Conservation (phyloP, 2,329 filamentous ascomycete species). For the Akanthomyces dipterigenus region DNA sequence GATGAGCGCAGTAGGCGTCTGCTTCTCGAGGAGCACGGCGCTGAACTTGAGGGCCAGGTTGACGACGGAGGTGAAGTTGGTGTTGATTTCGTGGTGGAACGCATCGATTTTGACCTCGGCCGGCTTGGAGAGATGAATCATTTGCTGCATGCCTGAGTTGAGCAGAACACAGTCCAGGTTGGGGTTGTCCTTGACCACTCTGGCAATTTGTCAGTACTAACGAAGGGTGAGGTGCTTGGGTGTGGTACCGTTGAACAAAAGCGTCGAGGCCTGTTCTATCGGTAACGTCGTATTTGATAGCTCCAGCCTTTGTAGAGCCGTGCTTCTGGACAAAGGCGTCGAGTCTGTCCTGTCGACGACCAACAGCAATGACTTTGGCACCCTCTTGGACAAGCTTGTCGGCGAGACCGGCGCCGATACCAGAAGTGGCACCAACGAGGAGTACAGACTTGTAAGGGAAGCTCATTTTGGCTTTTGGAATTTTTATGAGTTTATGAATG, state of each 20-base stretch:
- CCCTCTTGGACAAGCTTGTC: slow-evolving; percentile 34
- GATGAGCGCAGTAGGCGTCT: slow-evolving; percentile 12
- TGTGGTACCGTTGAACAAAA: slow-evolving; percentile 14
- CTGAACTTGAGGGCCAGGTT: slow-evolving; percentile 18
- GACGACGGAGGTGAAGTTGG: slow-evolving; percentile 18
- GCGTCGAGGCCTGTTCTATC: slow-evolving; percentile 29
- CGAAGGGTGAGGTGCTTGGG: neutral
- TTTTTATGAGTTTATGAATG: too few relatives aligned
- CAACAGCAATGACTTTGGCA: slow-evolving; percentile 38
- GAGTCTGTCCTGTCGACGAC: slow-evolving; percentile 41
- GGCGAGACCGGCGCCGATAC: slow-evolving; percentile 20
- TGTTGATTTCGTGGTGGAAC: slow-evolving; percentile 18
- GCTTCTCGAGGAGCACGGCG: slow-evolving; percentile 14
- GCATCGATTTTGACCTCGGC: slow-evolving; percentile 20
- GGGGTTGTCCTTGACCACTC: slow-evolving; percentile 28
- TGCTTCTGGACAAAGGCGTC: slow-evolving; percentile 39
- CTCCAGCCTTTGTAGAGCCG: slow-evolving; percentile 32
- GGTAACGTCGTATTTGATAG: slow-evolving; percentile 35
- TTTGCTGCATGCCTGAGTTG: slow-evolving; percentile 48
- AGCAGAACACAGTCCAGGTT: slow-evolving; percentile 49
- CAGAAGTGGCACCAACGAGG: slow-evolving; percentile 30
- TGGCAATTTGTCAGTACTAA: neutral
- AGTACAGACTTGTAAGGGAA: slow-evolving; percentile 51
- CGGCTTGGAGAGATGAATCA: slow-evolving; percentile 19
- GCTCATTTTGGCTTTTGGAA: slow-evolving; percentile 30